phyloP scores from a whole-genome alignment of 768 basidiomycete genomes.

The Ramaria sp. region DNA sequence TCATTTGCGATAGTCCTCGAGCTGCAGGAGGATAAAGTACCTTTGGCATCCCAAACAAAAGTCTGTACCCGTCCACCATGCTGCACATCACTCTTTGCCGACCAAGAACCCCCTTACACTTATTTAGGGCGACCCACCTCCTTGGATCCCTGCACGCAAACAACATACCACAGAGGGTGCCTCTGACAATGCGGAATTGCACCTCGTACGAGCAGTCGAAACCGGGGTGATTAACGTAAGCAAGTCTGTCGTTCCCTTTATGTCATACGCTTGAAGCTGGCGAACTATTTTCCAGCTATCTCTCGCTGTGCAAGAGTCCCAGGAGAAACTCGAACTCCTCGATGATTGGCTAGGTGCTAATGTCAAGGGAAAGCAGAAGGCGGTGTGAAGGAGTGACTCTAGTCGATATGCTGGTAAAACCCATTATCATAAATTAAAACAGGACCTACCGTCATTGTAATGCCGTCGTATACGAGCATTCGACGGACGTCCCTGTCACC shows the following conservation, averaged over 20 bases:
- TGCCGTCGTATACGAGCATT: too few species aligned
- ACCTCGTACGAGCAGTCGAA: slow-evolving; percentile 70
- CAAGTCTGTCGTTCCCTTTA: slow-evolving; percentile 6
- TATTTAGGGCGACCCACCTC: slow-evolving; percentile 46
- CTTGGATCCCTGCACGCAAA: slow-evolving; percentile 68
- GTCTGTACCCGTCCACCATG: slow-evolving; percentile 15
- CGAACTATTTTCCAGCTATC: slow-evolving; percentile 38
- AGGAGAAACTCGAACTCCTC: slow-evolving; percentile 41
- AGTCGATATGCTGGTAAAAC: too few species aligned
- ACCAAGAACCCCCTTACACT: neutral
- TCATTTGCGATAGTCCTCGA: slow-evolving; percentile 82
- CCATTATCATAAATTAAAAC: too few species aligned
- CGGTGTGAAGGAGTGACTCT: neutral
- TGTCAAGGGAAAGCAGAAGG: slow-evolving; percentile 5
- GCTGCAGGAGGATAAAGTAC: slow-evolving; percentile 53
- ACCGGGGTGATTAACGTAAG: slow-evolving; percentile 74
- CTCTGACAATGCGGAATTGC: slow-evolving; percentile 57
- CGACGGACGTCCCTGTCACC: too few species aligned
- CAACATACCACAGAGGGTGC: slow-evolving; percentile 59
- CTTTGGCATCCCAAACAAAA: slow-evolving; percentile 39
- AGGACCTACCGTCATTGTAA: too few species aligned
- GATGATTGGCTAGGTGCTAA: slow-evolving; percentile 6
- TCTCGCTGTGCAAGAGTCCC: slow-evolving; percentile 71
- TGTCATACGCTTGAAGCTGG: neutral
- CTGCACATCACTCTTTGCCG: neutral